These are phyloP conservation scores for Chiua virens DNA, from an alignment of 768 basidiomycete species.

Conservation along the genomic window DNA sequence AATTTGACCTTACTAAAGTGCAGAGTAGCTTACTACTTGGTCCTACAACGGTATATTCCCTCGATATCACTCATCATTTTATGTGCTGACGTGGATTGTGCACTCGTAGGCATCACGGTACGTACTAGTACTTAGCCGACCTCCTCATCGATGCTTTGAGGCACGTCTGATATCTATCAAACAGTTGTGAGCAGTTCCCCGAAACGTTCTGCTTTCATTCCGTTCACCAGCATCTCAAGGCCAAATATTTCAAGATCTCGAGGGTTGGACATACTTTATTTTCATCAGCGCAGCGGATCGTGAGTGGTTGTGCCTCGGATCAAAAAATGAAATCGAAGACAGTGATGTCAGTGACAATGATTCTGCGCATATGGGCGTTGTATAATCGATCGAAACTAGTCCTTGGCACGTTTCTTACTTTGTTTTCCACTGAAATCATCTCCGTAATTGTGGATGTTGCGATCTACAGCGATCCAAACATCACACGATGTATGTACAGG, in stretches of 20 bases:
- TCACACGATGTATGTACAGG: too few relatives aligned
- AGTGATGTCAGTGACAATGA: not conserved
- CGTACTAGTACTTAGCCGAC: not conserved
- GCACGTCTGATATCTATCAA: not conserved
- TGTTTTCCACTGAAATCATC: too few relatives aligned
- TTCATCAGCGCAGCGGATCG: not conserved
- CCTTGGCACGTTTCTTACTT: too few relatives aligned
- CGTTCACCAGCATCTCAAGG: not conserved
- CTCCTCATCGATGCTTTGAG: not conserved
- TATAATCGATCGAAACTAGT: not conserved
- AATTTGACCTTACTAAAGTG: not conserved
- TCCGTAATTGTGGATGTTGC: too few relatives aligned
- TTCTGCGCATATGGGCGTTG: not conserved
- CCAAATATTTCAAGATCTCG: not conserved
- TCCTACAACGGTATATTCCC: not conserved
- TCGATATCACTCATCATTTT: too few relatives aligned
- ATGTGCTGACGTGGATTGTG: not conserved
- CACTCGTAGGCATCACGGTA: not conserved
- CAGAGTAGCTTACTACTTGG: not conserved
- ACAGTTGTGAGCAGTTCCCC: not conserved
- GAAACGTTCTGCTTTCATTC: too few relatives aligned
- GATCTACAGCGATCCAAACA: too few relatives aligned
- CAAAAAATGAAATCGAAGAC: too few relatives aligned
- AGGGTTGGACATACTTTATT: not conserved
- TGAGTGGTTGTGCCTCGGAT: not conserved